Evolutionary conservation across 2,329 filamentous ascomycete species (phyloP), one percentile per base, ranked within the genome.

Genomic region (Colletotrichum filicis): DNA sequence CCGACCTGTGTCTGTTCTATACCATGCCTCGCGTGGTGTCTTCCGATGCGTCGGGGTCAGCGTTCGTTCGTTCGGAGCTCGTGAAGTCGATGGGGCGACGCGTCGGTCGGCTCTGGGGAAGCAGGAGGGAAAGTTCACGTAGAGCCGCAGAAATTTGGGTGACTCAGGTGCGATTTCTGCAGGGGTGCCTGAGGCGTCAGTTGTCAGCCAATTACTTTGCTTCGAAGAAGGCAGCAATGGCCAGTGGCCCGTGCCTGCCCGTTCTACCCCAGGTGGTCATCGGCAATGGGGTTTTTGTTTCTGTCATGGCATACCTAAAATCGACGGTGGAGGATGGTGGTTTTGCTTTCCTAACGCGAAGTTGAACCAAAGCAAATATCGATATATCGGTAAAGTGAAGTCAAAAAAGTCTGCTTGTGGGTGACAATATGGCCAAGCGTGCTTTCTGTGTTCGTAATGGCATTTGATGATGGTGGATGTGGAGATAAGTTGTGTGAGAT

Each of bases 101-200:
- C 64, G 69, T 74, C 61, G 60, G 59, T 68, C 69, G 60, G 55
- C 69, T 66, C 68, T 66, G 65, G 68, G 72, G 65, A 65, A 65
- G 68, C 56, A 75, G 65, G 73, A 75, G 64, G 73, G 74, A 75
- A 72, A 75, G 74, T 75, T 75, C 69, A 65, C 58, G 59, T 65
- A 61, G 69, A 64, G 66, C 61, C 46, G 62, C 49, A 71, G 74
- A 75, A 75, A 70, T 75, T 75, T 72, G 74, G 57, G 63, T 75
- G 73, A 75, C 74, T 73, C 68, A 57, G 60, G 69, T 66, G 61
- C 65, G 55, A 68, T 71, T 70, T 70, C 74, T 75, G 74, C 74
- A 75, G 11, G 73, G 56, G 8, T 75, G 74, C 74, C 74, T 75
- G 57, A 75, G 73, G 74, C 55, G 22, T 11, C 1, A 52, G 5